A percentile compares a stretch with the other conserved stretches of the same genome.
These are phyloP conservation scores for Phytophthora megakarya DNA, from an alignment of 352 stramenopile genomes.

Conservation along the genomic window DNA sequence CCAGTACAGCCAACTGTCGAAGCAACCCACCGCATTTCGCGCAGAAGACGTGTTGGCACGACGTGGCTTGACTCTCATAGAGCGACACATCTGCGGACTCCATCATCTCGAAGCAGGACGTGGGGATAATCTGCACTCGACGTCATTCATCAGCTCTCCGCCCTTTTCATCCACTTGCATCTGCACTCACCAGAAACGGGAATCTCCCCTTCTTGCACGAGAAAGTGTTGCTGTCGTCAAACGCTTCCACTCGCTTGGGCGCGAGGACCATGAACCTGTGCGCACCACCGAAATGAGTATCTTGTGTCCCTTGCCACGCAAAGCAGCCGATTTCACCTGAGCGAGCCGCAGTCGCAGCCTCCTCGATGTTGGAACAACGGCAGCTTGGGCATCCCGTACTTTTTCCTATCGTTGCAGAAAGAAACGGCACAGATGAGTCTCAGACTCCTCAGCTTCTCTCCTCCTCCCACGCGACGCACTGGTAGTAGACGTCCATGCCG, in stretches of 20 bases:
- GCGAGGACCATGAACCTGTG: constrained; percentile 75
- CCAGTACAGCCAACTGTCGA: constrained; percentile 11
- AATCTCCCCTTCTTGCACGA: constrained; percentile 86
- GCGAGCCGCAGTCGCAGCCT: constrained; percentile 68
- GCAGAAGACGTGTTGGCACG: constrained; percentile 80
- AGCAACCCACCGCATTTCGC: constrained; percentile 64
- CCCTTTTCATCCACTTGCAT: neutral
- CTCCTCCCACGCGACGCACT: constrained; percentile 46
- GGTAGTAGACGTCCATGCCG: constrained; percentile 76
- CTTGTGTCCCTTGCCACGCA: neutral
- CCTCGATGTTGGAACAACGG: constrained; percentile 78
- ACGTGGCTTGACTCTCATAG: constrained; percentile 73
- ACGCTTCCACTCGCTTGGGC: constrained; percentile 76
- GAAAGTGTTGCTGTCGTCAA: constrained; percentile 83
- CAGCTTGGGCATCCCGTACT: constrained; percentile 74
- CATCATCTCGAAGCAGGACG: constrained; percentile 81
- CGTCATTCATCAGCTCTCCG: neutral
- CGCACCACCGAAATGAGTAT: constrained; percentile 14
- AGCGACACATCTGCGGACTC: constrained; percentile 67
- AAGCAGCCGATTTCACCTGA: constrained; percentile 41
- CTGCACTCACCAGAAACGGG: constrained; percentile 63
- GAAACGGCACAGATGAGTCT: constrained; percentile 10
- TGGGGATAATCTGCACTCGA: constrained; percentile 59
- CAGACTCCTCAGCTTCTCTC: neutral
- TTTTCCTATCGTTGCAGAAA: constrained; percentile 50